phyloP scores from a whole-genome alignment of 2,329 filamentous ascomycete species.

The Knufia fluminis region DNA sequence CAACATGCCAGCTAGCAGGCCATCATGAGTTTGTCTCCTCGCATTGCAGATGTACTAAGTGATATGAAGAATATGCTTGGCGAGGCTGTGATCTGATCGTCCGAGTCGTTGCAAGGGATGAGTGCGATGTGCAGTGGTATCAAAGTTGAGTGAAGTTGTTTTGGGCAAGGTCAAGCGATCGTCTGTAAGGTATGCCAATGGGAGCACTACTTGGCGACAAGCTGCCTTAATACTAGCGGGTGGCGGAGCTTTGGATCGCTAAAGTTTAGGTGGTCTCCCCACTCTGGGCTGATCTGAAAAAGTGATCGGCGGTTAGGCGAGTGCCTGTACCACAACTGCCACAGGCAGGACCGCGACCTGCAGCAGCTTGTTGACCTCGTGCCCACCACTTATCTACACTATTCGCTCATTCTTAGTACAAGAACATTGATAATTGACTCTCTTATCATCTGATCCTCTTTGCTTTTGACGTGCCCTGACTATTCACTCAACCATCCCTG shows the following conservation, averaged over 20 bases:
- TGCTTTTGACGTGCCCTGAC: neutral
- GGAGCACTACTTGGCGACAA: neutral
- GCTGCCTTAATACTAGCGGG: neutral
- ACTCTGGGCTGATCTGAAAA: neutral
- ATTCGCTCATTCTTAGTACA: slow-evolving; percentile 1
- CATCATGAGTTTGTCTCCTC: neutral
- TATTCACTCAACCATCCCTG: neutral
- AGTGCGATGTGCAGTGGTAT: neutral
- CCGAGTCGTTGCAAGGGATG: neutral
- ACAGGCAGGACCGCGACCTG: neutral
- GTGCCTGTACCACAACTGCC: neutral
- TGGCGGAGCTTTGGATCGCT: neutral
- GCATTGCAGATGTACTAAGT: neutral
- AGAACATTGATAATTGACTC: neutral
- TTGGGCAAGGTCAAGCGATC: neutral
- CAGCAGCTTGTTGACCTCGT: neutral
- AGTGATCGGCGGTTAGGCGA: neutral
- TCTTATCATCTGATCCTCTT: neutral
- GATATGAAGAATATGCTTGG: neutral
- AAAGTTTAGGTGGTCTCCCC: neutral
- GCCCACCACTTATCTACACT: neutral
- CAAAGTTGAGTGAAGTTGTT: neutral
- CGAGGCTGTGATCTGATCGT: neutral
- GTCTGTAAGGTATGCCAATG: neutral
- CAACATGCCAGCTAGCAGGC: too few relatives aligned